Conservation (phyloP, 257 asterid species). For the Coffea canephora region DNA sequence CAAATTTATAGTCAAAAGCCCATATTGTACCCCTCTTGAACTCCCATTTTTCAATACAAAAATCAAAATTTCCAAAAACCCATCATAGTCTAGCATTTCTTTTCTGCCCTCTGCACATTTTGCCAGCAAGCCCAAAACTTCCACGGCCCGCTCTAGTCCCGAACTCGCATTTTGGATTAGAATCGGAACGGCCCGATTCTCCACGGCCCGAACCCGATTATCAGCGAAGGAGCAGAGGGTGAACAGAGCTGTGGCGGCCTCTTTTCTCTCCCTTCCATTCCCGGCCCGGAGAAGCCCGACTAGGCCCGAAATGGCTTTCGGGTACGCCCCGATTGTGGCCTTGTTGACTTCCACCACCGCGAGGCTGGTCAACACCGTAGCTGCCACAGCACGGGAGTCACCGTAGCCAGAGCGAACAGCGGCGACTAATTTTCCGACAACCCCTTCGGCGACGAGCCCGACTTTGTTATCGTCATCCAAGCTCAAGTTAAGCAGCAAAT, state of each 20-base stretch:
- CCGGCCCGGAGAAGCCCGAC: conserved; percentile 63
- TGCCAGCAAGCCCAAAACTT: conserved; percentile 76
- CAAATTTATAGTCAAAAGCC: conserved; percentile 56
- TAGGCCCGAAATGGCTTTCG: conserved; percentile 66
- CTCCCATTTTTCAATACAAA: conserved; percentile 66
- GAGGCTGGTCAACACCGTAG: conserved; percentile 84
- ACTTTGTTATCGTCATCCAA: conserved; percentile 90
- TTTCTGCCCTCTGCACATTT: conserved; percentile 72
- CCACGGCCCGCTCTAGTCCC: conserved; percentile 86
- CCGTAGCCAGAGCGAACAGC: conserved; percentile 62
- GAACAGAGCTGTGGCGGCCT: conserved; percentile 79
- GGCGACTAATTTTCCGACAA: conserved; percentile 62
- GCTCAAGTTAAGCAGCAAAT: conserved; percentile 73
- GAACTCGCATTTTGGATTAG: conserved; percentile 53
- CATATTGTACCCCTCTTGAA: conserved; percentile 80
- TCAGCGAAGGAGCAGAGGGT: conserved; percentile 74
- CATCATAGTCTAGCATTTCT: conserved; percentile 54
- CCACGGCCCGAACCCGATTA: conserved; percentile 64
- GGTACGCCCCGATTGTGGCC: conserved; percentile 77
- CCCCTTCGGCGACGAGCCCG: conserved; percentile 89
- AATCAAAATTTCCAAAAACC: conserved; percentile 50
- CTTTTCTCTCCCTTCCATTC: conserved; percentile 74
- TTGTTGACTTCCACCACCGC: conserved; percentile 91
- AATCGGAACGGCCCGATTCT: conserved; percentile 52
- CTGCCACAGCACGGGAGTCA: conserved; percentile 85